These are phyloP conservation scores for Penicillium malachiteum DNA, from an alignment of 495 filamentous ascomycete species.

Conservation along the genomic window DNA sequence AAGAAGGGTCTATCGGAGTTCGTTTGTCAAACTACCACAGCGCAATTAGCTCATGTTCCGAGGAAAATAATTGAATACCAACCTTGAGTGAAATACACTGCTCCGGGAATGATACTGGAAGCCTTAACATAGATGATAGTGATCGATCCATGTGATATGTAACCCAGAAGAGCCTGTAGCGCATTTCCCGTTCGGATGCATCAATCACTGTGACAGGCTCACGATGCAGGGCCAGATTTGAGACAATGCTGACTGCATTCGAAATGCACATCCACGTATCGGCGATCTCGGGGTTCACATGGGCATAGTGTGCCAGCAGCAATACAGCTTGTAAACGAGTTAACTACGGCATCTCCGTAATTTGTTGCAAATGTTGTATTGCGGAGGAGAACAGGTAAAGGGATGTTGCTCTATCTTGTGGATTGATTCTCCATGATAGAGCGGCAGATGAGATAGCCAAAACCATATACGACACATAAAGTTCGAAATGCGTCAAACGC, in stretches of 20 bases:
- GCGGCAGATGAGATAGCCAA: background rate
- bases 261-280: background rate
- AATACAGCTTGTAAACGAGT: background rate
- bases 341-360: background rate
- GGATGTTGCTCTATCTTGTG: background rate
- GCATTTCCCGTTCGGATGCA: background rate
- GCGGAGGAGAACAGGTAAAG: background rate
- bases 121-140: background rate
- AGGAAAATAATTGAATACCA: background rate
- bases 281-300: background rate
- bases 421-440: background rate
- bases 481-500: background rate
- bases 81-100: background rate
- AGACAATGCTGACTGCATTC: background rate
- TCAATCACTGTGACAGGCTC: background rate
- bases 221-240: background rate
- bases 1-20: no score
- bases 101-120: conserved; percentile 1
- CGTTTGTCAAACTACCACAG: no score
- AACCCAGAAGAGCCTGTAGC: background rate
- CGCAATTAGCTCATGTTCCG: background rate
- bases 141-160: background rate
- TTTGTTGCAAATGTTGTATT: background rate
- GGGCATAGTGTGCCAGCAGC: background rate
- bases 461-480: background rate